A percentile compares a stretch with the other conserved stretches of the same genome.
phyloP scores from a whole-genome alignment of 192 early-diverging fungal species.

The Backusella westeae region DNA sequence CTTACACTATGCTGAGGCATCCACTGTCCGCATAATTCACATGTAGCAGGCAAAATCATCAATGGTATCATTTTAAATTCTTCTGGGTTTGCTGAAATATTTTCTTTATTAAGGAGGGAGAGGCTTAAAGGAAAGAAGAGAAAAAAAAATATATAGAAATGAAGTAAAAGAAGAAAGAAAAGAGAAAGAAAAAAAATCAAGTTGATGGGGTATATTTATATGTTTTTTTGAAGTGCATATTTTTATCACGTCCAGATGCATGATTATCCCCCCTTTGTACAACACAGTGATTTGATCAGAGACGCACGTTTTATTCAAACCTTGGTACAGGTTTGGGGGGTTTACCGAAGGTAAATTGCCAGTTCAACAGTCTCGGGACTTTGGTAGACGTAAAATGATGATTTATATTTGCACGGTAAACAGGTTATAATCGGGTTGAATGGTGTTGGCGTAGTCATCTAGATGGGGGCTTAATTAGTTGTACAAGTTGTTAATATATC shows the following conservation, averaged over 20 bases:
- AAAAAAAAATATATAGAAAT: neutral
- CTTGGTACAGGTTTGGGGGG: neutral
- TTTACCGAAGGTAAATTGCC: neutral
- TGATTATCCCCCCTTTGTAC: neutral
- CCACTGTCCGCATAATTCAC: slow-evolving; percentile 37
- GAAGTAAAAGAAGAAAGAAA: neutral
- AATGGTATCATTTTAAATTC: neutral
- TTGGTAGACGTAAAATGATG: no score
- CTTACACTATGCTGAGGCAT: slow-evolving; percentile 33
- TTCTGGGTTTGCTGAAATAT: neutral
- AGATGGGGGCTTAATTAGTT: no score
- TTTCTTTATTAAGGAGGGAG: neutral
- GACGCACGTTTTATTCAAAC: neutral
- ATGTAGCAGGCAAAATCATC: slow-evolving; percentile 33
- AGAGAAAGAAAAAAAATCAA: neutral
- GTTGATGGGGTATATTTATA: neutral
- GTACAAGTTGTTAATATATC: no score
- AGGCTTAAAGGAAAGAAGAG: neutral
- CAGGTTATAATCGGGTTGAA: no score
- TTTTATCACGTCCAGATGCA: neutral
- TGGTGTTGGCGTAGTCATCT: no score
- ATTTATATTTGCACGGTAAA: no score
- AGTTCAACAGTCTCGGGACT: neutral
- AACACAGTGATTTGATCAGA: neutral
- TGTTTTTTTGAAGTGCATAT: neutral